phyloP scores from a whole-genome alignment of 176 grass and related monocot species.

The Avena atlantica region DNA sequence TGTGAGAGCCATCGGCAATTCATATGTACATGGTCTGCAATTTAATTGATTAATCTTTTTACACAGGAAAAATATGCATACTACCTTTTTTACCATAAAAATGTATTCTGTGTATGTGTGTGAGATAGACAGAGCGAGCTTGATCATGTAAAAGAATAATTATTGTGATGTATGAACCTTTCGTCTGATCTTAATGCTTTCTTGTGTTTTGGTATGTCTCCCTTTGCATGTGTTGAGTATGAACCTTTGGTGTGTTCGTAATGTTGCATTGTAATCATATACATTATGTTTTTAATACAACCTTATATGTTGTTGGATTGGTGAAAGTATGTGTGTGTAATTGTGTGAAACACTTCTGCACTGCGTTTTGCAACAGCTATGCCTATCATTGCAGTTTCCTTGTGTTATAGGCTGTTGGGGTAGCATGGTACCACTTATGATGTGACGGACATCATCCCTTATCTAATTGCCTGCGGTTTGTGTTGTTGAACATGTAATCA shows the following conservation, averaged over 20 bases:
- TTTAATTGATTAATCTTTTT: not conserved
- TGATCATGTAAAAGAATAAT: not conserved
- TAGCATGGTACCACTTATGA: not conserved
- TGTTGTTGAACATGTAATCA: slow-evolving; percentile 18
- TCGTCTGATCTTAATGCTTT: not conserved
- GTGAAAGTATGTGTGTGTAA: not conserved
- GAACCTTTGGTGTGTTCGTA: not conserved
- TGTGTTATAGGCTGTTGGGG: not conserved
- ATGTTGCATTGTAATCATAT: not conserved
- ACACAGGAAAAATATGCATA: not conserved
- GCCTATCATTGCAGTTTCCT: not conserved
- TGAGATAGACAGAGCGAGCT: not conserved
- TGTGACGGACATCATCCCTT: not conserved
- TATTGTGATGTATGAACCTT: not conserved
- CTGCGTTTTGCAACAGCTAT: not conserved
- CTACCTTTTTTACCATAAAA: no score
- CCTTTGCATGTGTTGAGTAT: no score
- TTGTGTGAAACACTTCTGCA: not conserved
- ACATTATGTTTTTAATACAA: not conserved
- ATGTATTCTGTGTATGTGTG: not conserved
- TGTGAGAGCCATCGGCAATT: not conserved
- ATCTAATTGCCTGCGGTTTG: not conserved
- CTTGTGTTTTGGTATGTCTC: not conserved
- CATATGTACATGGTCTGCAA: no score
- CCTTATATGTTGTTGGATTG: not conserved